These are phyloP conservation scores for Phallus indusiatus DNA, from an alignment of 768 basidiomycete genomes.

Conservation along the genomic window DNA sequence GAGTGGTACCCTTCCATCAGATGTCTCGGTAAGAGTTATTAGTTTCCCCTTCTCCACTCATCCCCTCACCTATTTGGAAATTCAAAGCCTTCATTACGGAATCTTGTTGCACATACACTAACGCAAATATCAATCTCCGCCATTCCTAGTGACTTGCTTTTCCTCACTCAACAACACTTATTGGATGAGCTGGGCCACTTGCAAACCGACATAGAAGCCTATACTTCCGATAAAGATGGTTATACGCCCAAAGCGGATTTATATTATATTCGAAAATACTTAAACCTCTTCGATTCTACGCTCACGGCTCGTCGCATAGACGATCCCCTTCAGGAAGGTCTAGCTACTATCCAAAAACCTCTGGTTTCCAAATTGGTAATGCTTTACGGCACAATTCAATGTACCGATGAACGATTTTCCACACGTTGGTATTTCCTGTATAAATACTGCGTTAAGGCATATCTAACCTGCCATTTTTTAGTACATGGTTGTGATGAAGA, in stretches of 20 bases:
- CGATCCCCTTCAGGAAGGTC: not conserved
- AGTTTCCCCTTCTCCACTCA: slow-evolving; percentile 9
- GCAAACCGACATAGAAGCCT: slow-evolving; percentile 28
- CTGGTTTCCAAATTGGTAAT: not conserved
- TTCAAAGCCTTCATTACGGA: slow-evolving; percentile 43
- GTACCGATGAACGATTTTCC: not conserved
- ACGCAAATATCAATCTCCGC: slow-evolving; percentile 37
- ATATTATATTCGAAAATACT: slow-evolving; percentile 26
- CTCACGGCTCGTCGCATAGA: not conserved
- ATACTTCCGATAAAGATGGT: slow-evolving; percentile 31
- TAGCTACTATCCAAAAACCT: not conserved
- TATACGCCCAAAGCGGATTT: slow-evolving; percentile 31
- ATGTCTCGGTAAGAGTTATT: slow-evolving; percentile 24
- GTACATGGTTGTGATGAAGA: not conserved
- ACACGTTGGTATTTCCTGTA: not conserved
- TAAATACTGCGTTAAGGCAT: not conserved
- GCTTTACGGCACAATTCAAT: not conserved
- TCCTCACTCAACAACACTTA: slow-evolving; percentile 24
- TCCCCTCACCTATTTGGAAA: not conserved
- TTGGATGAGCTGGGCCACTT: slow-evolving; percentile 31
- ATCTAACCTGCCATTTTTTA: not conserved
- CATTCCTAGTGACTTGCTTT: slow-evolving; percentile 24
- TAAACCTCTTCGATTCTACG: not conserved
- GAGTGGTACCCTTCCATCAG: slow-evolving; percentile 19
- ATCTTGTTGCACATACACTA: slow-evolving; percentile 44